phyloP scores from a whole-genome alignment of 352 stramenopile genomes.

The Pythium oligandrum region DNA sequence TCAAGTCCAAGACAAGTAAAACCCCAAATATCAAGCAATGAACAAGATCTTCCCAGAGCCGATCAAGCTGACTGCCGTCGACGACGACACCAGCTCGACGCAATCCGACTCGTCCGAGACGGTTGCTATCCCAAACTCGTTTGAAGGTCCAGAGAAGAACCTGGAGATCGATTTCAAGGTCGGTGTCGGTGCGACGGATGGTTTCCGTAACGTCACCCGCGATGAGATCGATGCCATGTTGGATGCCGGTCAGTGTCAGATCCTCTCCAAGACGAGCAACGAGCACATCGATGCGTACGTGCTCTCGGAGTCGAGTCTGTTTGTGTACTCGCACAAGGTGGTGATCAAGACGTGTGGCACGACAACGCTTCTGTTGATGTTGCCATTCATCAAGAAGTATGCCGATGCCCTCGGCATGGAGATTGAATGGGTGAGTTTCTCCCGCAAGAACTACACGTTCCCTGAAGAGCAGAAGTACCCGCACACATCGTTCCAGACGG shows the following conservation, averaged over 20 bases:
- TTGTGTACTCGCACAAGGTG: conserved; percentile 98
- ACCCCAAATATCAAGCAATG: conserved; percentile 17
- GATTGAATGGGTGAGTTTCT: conserved; percentile 99
- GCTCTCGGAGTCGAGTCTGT: conserved; percentile 96
- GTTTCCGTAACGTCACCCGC: conserved; percentile 89
- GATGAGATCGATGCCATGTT: conserved; percentile 93
- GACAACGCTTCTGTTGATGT: conserved; percentile 95
- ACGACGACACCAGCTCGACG: conserved; percentile 69
- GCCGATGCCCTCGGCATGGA: conserved; percentile 88
- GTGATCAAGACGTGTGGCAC: conserved; percentile 99
- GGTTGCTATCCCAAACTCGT: conserved; percentile 72
- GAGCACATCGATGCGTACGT: conserved; percentile 95
- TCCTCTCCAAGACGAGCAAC: conserved; percentile 95
- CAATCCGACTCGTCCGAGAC: conserved; percentile 60
- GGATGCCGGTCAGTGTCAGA: conserved; percentile 93
- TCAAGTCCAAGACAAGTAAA: conserved; percentile 1
- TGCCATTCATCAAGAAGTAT: conserved; percentile 84
- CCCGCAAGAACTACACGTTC: conserved; percentile 99
- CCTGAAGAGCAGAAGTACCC: conserved; percentile 97
- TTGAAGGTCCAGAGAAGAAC: conserved; percentile 99
- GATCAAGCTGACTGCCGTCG: conserved; percentile 48
- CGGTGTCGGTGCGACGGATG: conserved; percentile 53
- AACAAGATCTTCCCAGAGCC: conserved; percentile 57
- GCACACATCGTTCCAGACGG: conserved; percentile 95
- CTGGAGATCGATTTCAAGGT: conserved; percentile 93